Base-by-base conservation (phyloP, 2,329 filamentous ascomycete species). In the Paecilomyces formosus region DNA sequence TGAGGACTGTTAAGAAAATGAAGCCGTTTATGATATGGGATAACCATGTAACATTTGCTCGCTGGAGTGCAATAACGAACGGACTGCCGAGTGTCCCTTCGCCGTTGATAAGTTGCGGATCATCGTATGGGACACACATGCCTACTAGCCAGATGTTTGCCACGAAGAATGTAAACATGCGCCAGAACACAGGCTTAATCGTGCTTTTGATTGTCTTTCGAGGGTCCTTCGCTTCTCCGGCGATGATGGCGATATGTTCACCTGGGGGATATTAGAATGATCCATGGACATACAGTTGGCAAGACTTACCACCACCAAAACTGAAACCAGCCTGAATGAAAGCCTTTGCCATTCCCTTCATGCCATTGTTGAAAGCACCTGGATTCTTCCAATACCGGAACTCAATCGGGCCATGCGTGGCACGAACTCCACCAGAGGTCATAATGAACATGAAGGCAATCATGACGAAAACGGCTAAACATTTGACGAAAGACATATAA, bases 401-500 rank as follows among this genome's bases (percentile, higher is more conserved):
- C 8, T 68, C 68, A n/a, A 73, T 66, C 2, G 71, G 66, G 0
- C 71, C 71, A 31, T 67, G 57, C 0, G 71, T 72, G 9, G 67
- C 69, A 12, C 66, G 30, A 49, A 72, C 67, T 1, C 70, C 70
- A 7, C 70, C 70, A 2, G 66, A 70, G 6, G 70, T 70, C 69
- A 72, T 72, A 59, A 72, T 71, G 54, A 72, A 69, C 62, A 72
- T 65, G 59, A 72, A 72, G 53, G 66, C 69, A 11, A 72, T 72
- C 65, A 72, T 69, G 28, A 67, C 62, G 13, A 72, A 53, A 11
- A 73, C 63, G 3, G 70, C 69, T 13, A 67, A 22, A 22, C 67
- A 66, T 57, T 73, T 72, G 58, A 70, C 60, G 50, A 70, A 72
- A 5, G 66, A 69, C 62, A 72, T 68, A n/a, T 60, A 63, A 53